Base-by-base conservation (phyloP, 257 asterid species). In the Nicotiana obtusifolia region DNA sequence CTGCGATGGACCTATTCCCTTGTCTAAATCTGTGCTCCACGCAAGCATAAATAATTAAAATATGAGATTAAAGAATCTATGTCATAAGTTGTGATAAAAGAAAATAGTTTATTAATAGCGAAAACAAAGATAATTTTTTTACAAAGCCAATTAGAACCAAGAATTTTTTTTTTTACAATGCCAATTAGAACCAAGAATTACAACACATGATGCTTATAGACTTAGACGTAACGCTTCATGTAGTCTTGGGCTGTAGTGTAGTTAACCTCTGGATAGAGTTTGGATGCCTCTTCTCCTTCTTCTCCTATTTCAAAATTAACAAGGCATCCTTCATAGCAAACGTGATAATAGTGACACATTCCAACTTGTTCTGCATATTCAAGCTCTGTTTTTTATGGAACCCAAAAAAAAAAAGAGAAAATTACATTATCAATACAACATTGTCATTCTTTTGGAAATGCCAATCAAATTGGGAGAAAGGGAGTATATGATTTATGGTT, bases 241-340 rank as follows among this genome's bases (percentile, higher is more conserved):
- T 83, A 85, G 10, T 83, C 78, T 60, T 87, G 82, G 11, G 24
- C 73, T 0, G 82, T 44, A 15, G 86, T 83, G 66, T 87, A 87
- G 20, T 71, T 33, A 4, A 87, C 84, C 22, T 81, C 82, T 3
- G 87, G 87, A 77, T 87, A 87, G 26, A 85, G 83, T 6, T 10
- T 20, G 8, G 88, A 83, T 8, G 88, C 90, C 62, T 87, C 90
- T 54, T 73, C 88, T n/a, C 85, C 87, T 7, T 83, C 82, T n/a
- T 81, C 82, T 73, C 84, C 85, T 19, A 86, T 82, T 66, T 86
- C 86, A 14, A 86, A 86, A 62, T 84, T 84, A 5, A 77, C 16
- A 35, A 84, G 82, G 80, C 87, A 84, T 22, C 87, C 89, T 76
- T 86, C 87, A 59, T 81, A 84, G 77, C 65, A 86, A 10, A 79